Evolutionary conservation across 306 rosid species (phyloP), one percentile per base, ranked within the genome.

Genomic region (Myrica gale): DNA sequence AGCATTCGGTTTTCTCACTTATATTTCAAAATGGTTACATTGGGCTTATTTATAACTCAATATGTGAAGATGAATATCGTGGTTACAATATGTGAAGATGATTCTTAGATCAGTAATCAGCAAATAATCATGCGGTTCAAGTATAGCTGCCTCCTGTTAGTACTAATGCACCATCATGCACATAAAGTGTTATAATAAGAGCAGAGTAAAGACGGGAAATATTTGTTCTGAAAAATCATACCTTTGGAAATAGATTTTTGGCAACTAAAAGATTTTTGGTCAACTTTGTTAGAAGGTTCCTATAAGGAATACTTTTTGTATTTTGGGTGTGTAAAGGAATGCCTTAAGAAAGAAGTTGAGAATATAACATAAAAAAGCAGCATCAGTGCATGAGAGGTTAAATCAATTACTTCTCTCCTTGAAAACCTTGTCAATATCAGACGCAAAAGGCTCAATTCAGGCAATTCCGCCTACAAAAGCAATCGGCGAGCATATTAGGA

Each of bases 291-390:
- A 73, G 74, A 54, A 42, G 26, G 77, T 47, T 41, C 26, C 74
- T 53, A 19, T 12, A 51, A 60, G 52, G 65, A n/a, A 11, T 9
- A 19, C 53, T 9, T 17, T 53, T 52, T 53, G 5, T 6, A 2
- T 17, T 53, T 17, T 53, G 58, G 16, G 58, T 16, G 37, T 76
- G 46, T 37, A 73, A 77, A 83, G 81, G 42, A 12, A 76, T 62
- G 8, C 76, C 83, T 76, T 76, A 44, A 73, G 19, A 70, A 26
- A 60, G 80, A 87, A 85, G 87, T 76, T 53, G 76, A 81, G 96
- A 80, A 88, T 84, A 78, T 57, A 26, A 50, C 71, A 46, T 23
- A 37, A 37, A 44, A 26, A 32, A 32, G 37, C 21, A 72, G 17
- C 23, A 39, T 50, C 42, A 42, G 3, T 72, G 42, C 48, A 50